Evolutionary conservation across 225 moss, liverwort and hornwort genomes (phyloP).

Genomic region (Antitrichia curtipendula): DNA sequence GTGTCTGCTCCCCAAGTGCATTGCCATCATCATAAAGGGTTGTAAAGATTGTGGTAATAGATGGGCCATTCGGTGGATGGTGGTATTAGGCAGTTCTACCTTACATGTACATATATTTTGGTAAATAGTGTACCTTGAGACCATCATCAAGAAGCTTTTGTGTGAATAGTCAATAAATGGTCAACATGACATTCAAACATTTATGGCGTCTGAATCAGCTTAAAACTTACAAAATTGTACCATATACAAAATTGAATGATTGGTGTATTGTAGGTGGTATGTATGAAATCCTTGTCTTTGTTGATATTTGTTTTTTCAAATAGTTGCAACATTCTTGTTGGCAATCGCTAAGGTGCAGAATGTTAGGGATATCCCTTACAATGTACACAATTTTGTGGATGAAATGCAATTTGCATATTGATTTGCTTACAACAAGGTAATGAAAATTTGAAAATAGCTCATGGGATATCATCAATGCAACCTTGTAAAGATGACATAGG

Average conservation of each 20-base stretch:
- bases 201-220: background rate
- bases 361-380: background rate
- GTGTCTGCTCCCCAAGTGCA: too few relatives aligned
- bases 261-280: background rate
- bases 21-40: too few relatives aligned
- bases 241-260: background rate
- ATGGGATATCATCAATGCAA: background rate
- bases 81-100: too few relatives aligned
- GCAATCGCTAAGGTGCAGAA: too few relatives aligned
- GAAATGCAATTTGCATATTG: background rate
- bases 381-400: background rate
- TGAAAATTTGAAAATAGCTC: background rate
- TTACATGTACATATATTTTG: background rate
- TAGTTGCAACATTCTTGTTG: background rate
- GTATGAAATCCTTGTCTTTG: background rate
- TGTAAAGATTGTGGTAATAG: too few relatives aligned
- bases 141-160: background rate
- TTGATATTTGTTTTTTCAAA: background rate
- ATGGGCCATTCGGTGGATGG: too few relatives aligned
- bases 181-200: background rate
- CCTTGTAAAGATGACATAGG: rapidly evolving
- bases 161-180: background rate
- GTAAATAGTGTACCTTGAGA: background rate
- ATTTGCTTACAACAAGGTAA: background rate
- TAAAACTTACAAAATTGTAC: background rate